These are phyloP conservation scores for Mycosarcoma mackinlayi DNA, from an alignment of 1,284 basidiomycete species.

Conservation along the genomic window DNA sequence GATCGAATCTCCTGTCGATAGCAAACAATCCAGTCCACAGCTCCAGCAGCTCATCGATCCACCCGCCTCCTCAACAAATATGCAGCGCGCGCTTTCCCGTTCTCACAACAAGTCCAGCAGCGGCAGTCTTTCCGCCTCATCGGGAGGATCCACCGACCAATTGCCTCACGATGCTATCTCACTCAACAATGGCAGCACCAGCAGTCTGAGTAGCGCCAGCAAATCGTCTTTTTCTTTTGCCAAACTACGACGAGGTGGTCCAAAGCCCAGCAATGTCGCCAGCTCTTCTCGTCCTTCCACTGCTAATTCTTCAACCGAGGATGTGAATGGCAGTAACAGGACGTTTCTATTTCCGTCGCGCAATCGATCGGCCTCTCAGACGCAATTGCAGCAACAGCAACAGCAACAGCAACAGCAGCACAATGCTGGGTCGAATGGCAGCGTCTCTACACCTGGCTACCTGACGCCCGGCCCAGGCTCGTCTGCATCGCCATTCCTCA, in stretches of 20 bases:
- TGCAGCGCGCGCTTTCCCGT: conserved; percentile 21
- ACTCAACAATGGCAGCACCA: conserved; percentile 27
- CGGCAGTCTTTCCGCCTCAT: conserved; percentile 28
- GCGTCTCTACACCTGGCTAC: conserved; percentile 14
- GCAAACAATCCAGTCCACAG: conserved; percentile 23
- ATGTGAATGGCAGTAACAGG: conserved; percentile 14
- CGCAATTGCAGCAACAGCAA: conserved; percentile 7
- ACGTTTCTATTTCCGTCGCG: conserved; percentile 19
- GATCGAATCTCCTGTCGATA: conserved; percentile 32
- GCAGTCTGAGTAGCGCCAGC: conserved; percentile 29
- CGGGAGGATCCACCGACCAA: conserved; percentile 24
- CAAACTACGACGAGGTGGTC: conserved; percentile 18
- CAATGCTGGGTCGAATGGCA: neutral
- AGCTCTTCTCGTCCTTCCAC: conserved; percentile 19
- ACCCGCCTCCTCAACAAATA: conserved; percentile 7
- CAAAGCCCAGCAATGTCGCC: conserved; percentile 9
- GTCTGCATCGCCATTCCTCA: conserved; percentile 47
- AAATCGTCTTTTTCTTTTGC: conserved; percentile 38
- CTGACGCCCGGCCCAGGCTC: conserved; percentile 29
- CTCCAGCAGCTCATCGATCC: conserved; percentile 23
- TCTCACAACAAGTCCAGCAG: conserved; percentile 29
- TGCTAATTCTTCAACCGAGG: conserved; percentile 31
- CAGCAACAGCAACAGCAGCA: conserved; percentile 1
- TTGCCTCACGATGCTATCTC: conserved; percentile 18
- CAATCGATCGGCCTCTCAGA: neutral